Base-by-base conservation (phyloP, 768 basidiomycete genomes). In the Plicaturopsis crispa region DNA sequence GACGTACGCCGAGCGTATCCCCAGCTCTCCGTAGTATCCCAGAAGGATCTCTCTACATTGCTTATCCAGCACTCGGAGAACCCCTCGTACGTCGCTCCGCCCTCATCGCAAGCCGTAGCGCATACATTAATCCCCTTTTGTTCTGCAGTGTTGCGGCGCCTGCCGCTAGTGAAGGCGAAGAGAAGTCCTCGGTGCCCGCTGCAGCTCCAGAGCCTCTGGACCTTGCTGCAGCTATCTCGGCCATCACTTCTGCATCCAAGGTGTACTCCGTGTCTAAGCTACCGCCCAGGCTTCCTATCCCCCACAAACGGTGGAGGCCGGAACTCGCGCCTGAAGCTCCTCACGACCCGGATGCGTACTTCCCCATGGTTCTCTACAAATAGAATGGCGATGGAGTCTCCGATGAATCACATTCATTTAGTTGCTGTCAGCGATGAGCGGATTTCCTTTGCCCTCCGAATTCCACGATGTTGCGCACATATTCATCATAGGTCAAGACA, bases 1-100 rank as follows among this genome's bases (percentile, higher is more conserved):
- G 92, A 96, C 63, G 86, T 93, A 51, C 80, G 91, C 41, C 80
- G 92, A 36, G 78, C 79, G 24, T 96, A 92, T 60, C 90, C 92
- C n/a, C 87, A 84, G 48, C 79, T 91, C 20, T 92, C 90, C 3
- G 79, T 89, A 14, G 70, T 97, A 42, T 87, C 88, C 4, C 92
- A 97, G 63, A 55, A 74, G 4, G 81, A 92, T 50, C 66, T 96
- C 18, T 82, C 92, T 1, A 64, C 74, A 18, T 62, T 97, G 44
- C 72, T 97, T 32, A 76, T 94, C 43, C 78, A 91, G 39, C 86
- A 90, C 42, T 83, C 87, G 5, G 64, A 67, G 39, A 53, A 67
- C 20, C 70, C 67, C 55, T 63, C 73, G 87, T 90, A 66, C 48
- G 86, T 70, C 17, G 44, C 31, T 33, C 20, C 23, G 22, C 36